These are phyloP conservation scores for Dryas integrifolia DNA, from an alignment of 331 rosid genomes.

Conservation along the genomic window DNA sequence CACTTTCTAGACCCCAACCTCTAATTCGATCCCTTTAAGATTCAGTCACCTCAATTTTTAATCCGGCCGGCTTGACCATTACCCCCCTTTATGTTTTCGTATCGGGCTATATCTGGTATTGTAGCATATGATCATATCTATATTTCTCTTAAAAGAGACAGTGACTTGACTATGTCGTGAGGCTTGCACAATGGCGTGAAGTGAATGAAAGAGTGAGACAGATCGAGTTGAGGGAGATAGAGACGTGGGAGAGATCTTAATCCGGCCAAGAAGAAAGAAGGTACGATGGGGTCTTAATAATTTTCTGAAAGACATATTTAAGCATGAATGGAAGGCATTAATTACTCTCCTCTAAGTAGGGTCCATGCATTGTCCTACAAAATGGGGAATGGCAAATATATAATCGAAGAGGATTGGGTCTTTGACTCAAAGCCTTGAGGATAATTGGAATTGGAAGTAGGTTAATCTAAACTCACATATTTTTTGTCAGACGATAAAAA, in stretches of 20 bases:
- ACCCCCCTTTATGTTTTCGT: background rate
- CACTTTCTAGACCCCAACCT: no score
- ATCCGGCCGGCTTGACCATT: no score
- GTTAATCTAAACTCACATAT: no score
- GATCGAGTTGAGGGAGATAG: background rate
- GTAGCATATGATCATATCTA: background rate
- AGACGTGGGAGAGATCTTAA: background rate
- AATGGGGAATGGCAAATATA: no score
- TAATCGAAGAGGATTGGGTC: no score
- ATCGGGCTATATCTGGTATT: background rate
- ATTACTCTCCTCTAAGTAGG: background rate
- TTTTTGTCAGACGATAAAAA: no score
- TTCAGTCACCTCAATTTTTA: no score
- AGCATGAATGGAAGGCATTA: background rate
- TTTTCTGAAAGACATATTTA: background rate
- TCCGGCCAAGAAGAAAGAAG: background rate
- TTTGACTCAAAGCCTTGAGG: no score
- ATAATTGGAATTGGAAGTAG: no score
- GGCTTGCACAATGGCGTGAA: conserved; percentile 1
- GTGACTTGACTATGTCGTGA: background rate
- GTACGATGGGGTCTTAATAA: no score
- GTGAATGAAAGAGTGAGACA: conserved; percentile 4
- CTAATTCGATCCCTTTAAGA: no score
- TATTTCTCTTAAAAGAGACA: background rate
- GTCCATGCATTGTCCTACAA: no score